Evolutionary conservation across 2,329 filamentous ascomycete genomes (phyloP).

Genomic region (Cadophora malorum): DNA sequence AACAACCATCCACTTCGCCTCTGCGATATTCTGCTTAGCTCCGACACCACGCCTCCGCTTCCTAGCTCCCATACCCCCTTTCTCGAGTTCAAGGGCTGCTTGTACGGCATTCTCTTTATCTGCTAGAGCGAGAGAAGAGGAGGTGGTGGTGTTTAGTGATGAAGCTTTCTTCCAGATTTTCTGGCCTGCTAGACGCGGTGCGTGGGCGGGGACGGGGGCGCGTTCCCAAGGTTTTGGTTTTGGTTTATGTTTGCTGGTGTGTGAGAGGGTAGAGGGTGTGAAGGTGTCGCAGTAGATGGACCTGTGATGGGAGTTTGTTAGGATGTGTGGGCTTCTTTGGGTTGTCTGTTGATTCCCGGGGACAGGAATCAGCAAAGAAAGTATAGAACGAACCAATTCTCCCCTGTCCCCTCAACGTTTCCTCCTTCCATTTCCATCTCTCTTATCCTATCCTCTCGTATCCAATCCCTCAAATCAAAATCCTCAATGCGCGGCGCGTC

Average conservation of each 20-base stretch:
- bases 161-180: constrained; percentile 45
- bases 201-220: constrained; percentile 41
- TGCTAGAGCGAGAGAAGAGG: background rate
- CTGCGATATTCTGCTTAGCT: constrained; percentile 45
- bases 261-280: constrained; percentile 33
- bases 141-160: background rate
- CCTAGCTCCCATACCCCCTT: constrained; percentile 44
- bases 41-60: constrained; percentile 46
- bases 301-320: constrained; percentile 31
- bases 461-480: background rate
- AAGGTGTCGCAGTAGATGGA: constrained; percentile 43
- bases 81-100: constrained; percentile 45
- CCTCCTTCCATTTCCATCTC: constrained; percentile 3
- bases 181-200: constrained; percentile 43
- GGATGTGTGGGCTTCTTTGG: background rate
- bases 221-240: constrained; percentile 42
- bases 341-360: background rate
- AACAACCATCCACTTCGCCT: constrained; percentile 43
- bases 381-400: constrained; percentile 6
- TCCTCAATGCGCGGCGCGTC: constrained; percentile 13
- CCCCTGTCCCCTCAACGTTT: background rate
- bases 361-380: background rate
- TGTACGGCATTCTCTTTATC: constrained; percentile 38
- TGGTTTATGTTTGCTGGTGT: constrained; percentile 20
- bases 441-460: background rate